A percentile compares a stretch with the other conserved stretches of the same genome.
Conservation (phyloP, 306 rosid genomes). For the Dryas octopetala region DNA sequence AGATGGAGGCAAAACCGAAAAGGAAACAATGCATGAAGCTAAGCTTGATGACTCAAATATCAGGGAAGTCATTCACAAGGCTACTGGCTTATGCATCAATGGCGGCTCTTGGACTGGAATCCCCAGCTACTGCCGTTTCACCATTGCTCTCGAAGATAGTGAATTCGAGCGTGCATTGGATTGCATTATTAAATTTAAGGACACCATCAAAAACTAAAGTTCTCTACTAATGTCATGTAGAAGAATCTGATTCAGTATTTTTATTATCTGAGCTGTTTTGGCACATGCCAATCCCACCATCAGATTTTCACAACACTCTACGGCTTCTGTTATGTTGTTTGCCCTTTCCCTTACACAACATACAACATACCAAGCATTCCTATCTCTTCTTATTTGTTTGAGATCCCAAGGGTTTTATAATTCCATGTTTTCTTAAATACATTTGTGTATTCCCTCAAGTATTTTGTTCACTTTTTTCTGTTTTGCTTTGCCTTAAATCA, state of each 20-base stretch:
- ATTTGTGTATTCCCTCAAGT: not conserved
- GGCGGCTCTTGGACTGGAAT: conserved; percentile 93
- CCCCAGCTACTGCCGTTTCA: conserved; percentile 91
- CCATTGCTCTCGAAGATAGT: conserved; percentile 74
- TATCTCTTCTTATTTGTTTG: not conserved
- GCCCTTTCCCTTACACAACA: not conserved
- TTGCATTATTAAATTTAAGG: conserved; percentile 63
- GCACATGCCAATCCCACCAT: not conserved
- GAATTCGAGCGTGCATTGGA: conserved; percentile 77
- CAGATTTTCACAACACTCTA: no score
- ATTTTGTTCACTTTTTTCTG: no score
- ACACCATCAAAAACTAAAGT: conserved; percentile 32
- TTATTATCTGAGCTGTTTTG: not conserved
- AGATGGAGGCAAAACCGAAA: conserved; percentile 31
- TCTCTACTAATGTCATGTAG: not conserved
- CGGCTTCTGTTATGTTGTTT: not conserved
- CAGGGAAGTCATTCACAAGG: conserved; percentile 60
- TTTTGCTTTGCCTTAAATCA: no score
- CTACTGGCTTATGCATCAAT: conserved; percentile 90
- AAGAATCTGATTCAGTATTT: not conserved
- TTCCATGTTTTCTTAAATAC: not conserved
- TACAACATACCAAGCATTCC: not conserved
- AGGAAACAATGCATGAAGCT: conserved; percentile 36
- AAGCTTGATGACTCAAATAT: conserved; percentile 66
- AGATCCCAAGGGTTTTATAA: not conserved